phyloP scores from a whole-genome alignment of 352 stramenopile species.

The Phytophthora niederhauseri region DNA sequence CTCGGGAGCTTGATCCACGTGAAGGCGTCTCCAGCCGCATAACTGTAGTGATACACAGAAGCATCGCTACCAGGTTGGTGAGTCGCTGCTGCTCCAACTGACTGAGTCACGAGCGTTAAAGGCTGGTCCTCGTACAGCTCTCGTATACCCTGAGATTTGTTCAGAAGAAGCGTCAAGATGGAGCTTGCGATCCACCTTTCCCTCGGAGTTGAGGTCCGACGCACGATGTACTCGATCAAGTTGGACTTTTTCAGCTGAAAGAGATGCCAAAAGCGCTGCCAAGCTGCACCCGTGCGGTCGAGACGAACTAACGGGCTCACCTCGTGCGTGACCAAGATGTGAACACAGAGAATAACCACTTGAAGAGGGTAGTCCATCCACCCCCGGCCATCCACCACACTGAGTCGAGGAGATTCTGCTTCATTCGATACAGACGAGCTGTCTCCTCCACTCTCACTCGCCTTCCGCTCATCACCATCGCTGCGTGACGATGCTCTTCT shows the following conservation, averaged over 20 bases:
- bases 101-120: constrained; percentile 19
- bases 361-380: constrained; percentile 59
- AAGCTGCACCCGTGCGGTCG: constrained; percentile 45
- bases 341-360: constrained; percentile 59
- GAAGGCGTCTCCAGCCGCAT: constrained; percentile 54
- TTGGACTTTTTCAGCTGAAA: constrained; percentile 57
- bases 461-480: background rate
- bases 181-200: constrained; percentile 48
- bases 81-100: constrained; percentile 14
- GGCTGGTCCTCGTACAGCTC: constrained; percentile 55
- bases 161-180: constrained; percentile 57
- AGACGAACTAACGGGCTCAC: constrained; percentile 43
- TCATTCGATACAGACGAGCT: constrained; percentile 5
- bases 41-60: constrained; percentile 47
- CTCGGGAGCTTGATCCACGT: constrained; percentile 65
- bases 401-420: background rate
- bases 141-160: constrained; percentile 48
- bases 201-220: constrained; percentile 30
- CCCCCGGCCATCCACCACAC: background rate
- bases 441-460: constrained; percentile 1
- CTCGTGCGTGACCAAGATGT: constrained; percentile 66
- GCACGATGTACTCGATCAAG: constrained; percentile 48
- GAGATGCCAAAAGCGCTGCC: constrained; percentile 53
- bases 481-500: constrained; percentile 10
- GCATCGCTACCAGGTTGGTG: constrained; percentile 33